phyloP scores from a whole-genome alignment of 1,284 basidiomycete genomes.

The Ceratorhiza oryzae-sativae region DNA sequence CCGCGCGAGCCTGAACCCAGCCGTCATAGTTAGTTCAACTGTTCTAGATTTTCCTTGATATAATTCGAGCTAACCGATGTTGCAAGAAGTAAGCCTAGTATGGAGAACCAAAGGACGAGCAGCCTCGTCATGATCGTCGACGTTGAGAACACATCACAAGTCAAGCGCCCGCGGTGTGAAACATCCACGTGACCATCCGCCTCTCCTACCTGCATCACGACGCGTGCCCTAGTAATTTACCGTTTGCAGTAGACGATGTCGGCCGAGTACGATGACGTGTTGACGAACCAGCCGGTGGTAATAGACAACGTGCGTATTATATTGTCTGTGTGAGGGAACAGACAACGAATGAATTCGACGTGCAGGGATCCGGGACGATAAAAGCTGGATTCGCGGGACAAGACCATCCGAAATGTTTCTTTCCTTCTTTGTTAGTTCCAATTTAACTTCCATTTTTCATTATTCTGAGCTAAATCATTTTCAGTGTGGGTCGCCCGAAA shows the following conservation, averaged over 20 bases:
- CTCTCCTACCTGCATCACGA: conserved; percentile 12
- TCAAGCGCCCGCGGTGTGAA: conserved; percentile 19
- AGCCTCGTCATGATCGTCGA: conserved; percentile 18
- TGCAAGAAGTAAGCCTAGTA: conserved; percentile 13
- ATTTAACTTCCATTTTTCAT: conserved; percentile 46
- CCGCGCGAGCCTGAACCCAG: conserved; percentile 13
- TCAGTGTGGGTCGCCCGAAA: conserved; percentile 92
- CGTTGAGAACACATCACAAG: background rate
- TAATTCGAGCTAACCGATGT: conserved; percentile 9
- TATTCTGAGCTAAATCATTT: background rate
- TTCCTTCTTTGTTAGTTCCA: conserved; percentile 88
- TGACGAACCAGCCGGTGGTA: conserved; percentile 92
- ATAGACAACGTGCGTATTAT: conserved; percentile 85
- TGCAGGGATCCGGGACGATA: conserved; percentile 92
- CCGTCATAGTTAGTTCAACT: background rate
- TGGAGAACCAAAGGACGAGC: conserved; percentile 19
- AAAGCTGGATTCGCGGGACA: conserved; percentile 98
- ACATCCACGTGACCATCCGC: conserved; percentile 27
- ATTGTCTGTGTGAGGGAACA: conserved; percentile 35
- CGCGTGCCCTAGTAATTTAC: conserved; percentile 28
- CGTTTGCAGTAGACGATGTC: conserved; percentile 59
- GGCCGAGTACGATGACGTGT: conserved; percentile 85
- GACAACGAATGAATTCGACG: conserved; percentile 43
- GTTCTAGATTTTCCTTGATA: no score
- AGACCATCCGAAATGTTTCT: conserved; percentile 98